Evolutionary conservation across 345 rosid species (phyloP), one percentile per base, ranked within the genome.

Genomic region (Gossypium sturtianum): DNA sequence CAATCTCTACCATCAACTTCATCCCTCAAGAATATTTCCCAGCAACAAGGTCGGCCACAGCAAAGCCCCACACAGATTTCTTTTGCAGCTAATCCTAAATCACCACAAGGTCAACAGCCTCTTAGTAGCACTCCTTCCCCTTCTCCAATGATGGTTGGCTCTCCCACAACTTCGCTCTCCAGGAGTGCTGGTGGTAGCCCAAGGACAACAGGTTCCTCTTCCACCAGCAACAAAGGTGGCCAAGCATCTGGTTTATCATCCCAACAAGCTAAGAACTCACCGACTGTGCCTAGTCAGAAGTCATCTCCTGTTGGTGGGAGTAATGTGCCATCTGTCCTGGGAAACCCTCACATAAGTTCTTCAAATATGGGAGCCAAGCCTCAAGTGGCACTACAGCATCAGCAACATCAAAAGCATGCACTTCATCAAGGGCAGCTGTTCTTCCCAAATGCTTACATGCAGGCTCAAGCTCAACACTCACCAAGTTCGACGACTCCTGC

Each of bases 141-240:
- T 0, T 88, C 97, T 74, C 87, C 87, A 0, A 67, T 87, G 82
- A 74, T 83, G 63, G 91, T 86, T 68, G 93, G 94, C 62, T 91
- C 98, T 54, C 94, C 99, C 17, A 86, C 98, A 2, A 82, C 93
- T 12, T 89, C 97, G 0, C 80, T 93, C 60, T 93, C 99, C 57
- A 93, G 90, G 83, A 86, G 92, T 66, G 86, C 97, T 9, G 88
- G 97, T 59, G 99, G 97, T 69, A 93, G 97, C 81, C 99, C 98
- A 25, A 86, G 97, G 78, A 90, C 97, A 64, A 85, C 86, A 22
- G 77, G 87, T 58, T 82, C 94, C 9, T 73, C 87, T 12, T 85
- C 94, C 29, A 75, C 89, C 0, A 83, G 80, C 74, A 93, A 88
- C 81, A 96, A 91, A 79, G 78, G 83, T 71, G 91, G 87, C 59